Evolutionary conservation across 2,329 filamentous ascomycete species (phyloP), one percentile per base, ranked within the genome.

Genomic region (Aurifilum marmelostoma): DNA sequence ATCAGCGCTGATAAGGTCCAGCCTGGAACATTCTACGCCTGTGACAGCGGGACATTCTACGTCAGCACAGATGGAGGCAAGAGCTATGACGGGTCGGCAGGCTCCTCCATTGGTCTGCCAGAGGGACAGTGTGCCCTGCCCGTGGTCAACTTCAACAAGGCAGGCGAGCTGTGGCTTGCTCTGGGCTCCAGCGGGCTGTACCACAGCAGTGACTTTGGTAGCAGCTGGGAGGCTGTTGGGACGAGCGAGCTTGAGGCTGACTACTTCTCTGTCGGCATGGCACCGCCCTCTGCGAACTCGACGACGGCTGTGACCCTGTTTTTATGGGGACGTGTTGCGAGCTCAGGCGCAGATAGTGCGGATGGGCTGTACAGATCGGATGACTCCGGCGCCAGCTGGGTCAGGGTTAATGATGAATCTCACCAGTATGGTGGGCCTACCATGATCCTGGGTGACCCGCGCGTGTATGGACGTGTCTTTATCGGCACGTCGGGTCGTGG

Each of bases 231-330:
- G 47, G 32, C 11, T 16, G 60, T 67, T 6, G 66, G 59, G 1
- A 34, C 66, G 8, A 56, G 3, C 3, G 66, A 34, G 3, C 34
- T 67, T 8, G 24, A 67, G 16, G 66, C 66, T 5, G 29, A 63
- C n/a, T 67, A 63, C 34, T 67, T 67, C 47, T 63, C 66, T 21
- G 66, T 67, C 5, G 66, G 66, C 12, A 67, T 63, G 47, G 47
- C 41, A 3, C 11, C 47, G 34, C 27, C 60, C 4, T 29, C 59
- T 14, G 27, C 37, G 9, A 67, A 62, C n/a, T 62, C 65, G 18
- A 63, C 65, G 18, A 58, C 66, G 24, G 32, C 37, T 24, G 66
- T 58, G 43, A 18, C 24, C 8, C 59, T 67, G 60, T 67, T 56
- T 27, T 18, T 67, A 1, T 67, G 66, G 66, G 66, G 66, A 1